Percentiles rank a stretch among this genome's conserved stretches.
phyloP scores from a whole-genome alignment of 2,329 filamentous ascomycete species.

The Sclerotinia minor region DNA sequence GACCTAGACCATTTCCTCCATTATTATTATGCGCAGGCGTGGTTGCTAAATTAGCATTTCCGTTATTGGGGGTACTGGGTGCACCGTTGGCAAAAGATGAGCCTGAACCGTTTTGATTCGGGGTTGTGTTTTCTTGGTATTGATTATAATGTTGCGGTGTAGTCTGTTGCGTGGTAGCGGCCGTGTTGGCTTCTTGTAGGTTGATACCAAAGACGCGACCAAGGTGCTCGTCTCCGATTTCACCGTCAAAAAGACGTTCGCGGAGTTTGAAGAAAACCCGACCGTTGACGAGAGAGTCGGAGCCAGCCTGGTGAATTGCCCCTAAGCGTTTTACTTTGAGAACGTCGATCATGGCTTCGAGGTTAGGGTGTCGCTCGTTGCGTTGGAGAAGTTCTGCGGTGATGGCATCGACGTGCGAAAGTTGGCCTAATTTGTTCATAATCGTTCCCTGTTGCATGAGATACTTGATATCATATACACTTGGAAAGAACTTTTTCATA shows the following conservation, averaged over 20 bases:
- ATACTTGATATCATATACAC: constrained; percentile 94
- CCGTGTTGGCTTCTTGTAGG: constrained; percentile 56
- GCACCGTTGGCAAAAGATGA: constrained; percentile 52
- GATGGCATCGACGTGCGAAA: constrained; percentile 61
- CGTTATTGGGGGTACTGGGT: constrained; percentile 70
- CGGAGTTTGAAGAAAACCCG: constrained; percentile 93
- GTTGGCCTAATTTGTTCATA: constrained; percentile 63
- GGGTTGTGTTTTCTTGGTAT: constrained; percentile 50
- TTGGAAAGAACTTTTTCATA: constrained; percentile 90
- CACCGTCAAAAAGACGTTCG: constrained; percentile 81
- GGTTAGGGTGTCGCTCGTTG: constrained; percentile 84
- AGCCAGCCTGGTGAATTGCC: constrained; percentile 86
- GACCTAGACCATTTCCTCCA: constrained; percentile 54
- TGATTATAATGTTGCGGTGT: constrained; percentile 46
- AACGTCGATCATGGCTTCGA: constrained; percentile 92
- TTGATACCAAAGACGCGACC: constrained; percentile 94
- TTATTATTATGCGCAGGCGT: constrained; percentile 56
- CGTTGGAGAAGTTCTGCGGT: constrained; percentile 76
- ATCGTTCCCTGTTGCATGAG: constrained; percentile 87
- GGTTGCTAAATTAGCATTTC: constrained; percentile 51
- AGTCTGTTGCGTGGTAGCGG: constrained; percentile 44
- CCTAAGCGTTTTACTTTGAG: constrained; percentile 88
- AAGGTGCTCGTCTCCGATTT: constrained; percentile 76
- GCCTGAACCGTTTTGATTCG: constrained; percentile 51
- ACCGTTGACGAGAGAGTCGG: constrained; percentile 89